phyloP scores from a whole-genome alignment of 352 stramenopile species.

The Phytopythium kandeliae region DNA sequence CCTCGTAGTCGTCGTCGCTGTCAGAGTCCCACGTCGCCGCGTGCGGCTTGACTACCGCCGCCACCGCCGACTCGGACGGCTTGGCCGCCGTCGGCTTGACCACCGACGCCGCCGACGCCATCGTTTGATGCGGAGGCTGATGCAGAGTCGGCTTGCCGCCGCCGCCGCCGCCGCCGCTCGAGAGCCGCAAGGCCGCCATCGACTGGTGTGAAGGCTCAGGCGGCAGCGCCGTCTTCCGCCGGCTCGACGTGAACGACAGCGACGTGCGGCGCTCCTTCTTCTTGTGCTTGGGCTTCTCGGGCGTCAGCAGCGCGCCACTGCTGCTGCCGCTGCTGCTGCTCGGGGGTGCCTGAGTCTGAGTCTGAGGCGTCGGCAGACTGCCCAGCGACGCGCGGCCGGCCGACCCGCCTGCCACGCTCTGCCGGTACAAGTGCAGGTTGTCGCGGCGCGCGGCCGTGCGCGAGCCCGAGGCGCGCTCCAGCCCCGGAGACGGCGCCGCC shows the following conservation, averaged over 20 bases:
- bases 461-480: neutral
- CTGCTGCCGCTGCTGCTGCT: too few relatives aligned
- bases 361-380: neutral
- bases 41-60: constrained; percentile 37
- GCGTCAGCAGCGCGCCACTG: constrained; percentile 10
- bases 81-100: neutral
- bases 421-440: constrained; percentile 10
- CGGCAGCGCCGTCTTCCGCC: constrained; percentile 17
- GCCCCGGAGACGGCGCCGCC: constrained; percentile 2
- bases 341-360: neutral
- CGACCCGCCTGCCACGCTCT: constrained; percentile 3
- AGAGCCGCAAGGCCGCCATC: constrained; percentile 11
- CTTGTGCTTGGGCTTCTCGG: constrained; percentile 15
- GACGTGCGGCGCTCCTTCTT: constrained; percentile 41
- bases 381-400: constrained; percentile 3
- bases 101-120: neutral
- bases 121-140: too few relatives aligned
- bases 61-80: neutral
- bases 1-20: constrained; percentile 68
- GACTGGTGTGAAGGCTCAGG: too few relatives aligned
- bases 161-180: too few relatives aligned
- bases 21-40: constrained; percentile 58
- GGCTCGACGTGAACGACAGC: constrained; percentile 35
- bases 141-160: too few relatives aligned
- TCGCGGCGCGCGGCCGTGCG: neutral